Conservation (phyloP, 164 flowering plant species). For the Berberis vulgaris region DNA sequence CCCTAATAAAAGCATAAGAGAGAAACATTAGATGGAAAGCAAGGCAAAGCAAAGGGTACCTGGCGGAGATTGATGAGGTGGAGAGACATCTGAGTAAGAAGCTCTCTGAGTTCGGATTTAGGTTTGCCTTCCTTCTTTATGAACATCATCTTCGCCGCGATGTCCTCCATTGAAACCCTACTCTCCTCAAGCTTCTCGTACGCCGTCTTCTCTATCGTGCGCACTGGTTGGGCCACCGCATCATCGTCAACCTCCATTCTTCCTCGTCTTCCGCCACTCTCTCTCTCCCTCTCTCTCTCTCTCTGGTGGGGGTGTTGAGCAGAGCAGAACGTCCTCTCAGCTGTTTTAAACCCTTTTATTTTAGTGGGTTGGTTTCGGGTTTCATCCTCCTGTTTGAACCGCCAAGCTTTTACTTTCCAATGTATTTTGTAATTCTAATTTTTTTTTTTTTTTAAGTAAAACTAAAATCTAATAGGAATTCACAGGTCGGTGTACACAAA, state of each 20-base stretch:
- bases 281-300: too few species aligned
- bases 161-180: slow-evolving; percentile 62
- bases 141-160: slow-evolving; percentile 68
- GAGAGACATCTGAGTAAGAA: slow-evolving; percentile 73
- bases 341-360: too few species aligned
- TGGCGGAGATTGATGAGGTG: slow-evolving; percentile 83
- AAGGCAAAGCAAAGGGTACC: slow-evolving; percentile 27
- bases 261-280: too few species aligned
- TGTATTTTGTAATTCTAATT: too few species aligned
- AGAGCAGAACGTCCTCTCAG: too few species aligned
- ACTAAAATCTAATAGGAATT: too few species aligned
- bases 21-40: neutral
- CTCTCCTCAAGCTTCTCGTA: slow-evolving; percentile 54
- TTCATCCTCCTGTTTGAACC: too few species aligned
- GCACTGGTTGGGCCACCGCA: slow-evolving; percentile 6
- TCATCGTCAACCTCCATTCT: slow-evolving; percentile 17
- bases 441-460: too few species aligned
- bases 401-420: too few species aligned
- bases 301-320: too few species aligned
- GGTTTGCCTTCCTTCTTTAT: slow-evolving; percentile 48
- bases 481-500: too few species aligned
- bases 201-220: slow-evolving; percentile 29
- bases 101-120: slow-evolving; percentile 65
- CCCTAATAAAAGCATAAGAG: neutral
- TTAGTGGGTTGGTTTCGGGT: too few species aligned